Conservation (phyloP, 148 eudicot genomes). For the Heliosperma pusillum region DNA sequence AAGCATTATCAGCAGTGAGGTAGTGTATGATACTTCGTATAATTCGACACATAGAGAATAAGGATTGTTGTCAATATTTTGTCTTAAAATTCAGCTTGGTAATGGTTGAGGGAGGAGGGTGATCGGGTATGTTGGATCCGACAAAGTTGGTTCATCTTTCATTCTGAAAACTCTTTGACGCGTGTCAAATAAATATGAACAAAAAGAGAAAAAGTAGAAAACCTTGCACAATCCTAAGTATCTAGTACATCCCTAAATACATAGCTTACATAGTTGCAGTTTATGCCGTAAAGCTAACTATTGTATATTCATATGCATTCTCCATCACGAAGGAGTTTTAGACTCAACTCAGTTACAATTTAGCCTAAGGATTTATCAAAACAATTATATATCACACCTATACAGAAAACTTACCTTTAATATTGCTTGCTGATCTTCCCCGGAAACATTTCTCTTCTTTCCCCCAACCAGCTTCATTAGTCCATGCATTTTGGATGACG, state of each 20-base stretch:
- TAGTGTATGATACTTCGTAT: neutral
- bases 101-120: neutral
- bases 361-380: neutral
- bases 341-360: neutral
- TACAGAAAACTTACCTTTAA: conserved; percentile 37
- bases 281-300: neutral
- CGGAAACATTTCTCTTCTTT: conserved; percentile 73
- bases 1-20: neutral
- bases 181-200: neutral
- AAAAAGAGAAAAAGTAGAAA: neutral
- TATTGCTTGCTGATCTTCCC: conserved; percentile 38
- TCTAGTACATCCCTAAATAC: neutral
- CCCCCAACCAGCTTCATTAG: conserved; percentile 73
- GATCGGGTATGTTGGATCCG: neutral
- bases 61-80: neutral
- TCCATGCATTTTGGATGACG: conserved; percentile 75
- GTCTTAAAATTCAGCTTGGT: neutral
- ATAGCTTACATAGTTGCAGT: neutral
- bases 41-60: neutral
- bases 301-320: neutral
- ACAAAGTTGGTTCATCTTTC: neutral
- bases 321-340: neutral
- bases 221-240: neutral
- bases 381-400: neutral
- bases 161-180: neutral